Conservation (phyloP, 2,329 filamentous ascomycete genomes). For the Alternaria sp. region DNA sequence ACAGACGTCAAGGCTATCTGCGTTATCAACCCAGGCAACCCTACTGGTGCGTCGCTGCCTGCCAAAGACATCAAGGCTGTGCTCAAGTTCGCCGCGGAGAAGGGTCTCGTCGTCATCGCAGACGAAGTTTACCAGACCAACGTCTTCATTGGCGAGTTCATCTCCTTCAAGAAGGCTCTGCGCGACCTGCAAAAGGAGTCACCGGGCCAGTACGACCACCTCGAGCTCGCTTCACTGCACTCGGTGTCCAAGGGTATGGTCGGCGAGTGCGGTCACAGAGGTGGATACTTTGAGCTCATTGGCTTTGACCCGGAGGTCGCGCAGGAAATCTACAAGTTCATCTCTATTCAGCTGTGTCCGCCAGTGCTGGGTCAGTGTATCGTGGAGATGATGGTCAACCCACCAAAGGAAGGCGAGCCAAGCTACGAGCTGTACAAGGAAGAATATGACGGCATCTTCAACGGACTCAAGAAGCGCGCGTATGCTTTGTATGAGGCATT, state of each 20-base stretch:
- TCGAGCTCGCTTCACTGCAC: conserved; percentile 93
- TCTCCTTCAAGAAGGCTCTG: conserved; percentile 92
- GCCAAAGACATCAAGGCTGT: conserved; percentile 82
- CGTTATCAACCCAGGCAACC: conserved; percentile 98
- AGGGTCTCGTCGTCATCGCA: conserved; percentile 88
- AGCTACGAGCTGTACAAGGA: conserved; percentile 83
- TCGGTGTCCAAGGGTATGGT: conserved; percentile 98
- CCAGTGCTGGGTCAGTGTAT: conserved; percentile 96
- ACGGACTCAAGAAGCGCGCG: conserved; percentile 80
- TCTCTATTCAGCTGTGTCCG: conserved; percentile 95
- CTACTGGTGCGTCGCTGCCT: conserved; percentile 86
- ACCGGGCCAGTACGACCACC: conserved; percentile 77
- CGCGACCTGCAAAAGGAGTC: conserved; percentile 75
- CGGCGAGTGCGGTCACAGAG: conserved; percentile 96
- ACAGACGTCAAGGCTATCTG: conserved; percentile 91
- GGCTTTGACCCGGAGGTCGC: conserved; percentile 87
- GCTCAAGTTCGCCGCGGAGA: conserved; percentile 83
- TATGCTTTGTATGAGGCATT: conserved; percentile 89
- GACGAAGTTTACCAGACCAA: conserved; percentile 99
- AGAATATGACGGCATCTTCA: conserved; percentile 85
- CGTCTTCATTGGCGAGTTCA: conserved; percentile 92
- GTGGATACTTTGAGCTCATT: conserved; percentile 95
- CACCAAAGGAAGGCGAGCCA: conserved; percentile 81
- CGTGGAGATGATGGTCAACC: conserved; percentile 98
- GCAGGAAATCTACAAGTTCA: conserved; percentile 97